Percentiles rank a stretch among this genome's conserved stretches.
Evolutionary conservation across 2,329 filamentous ascomycete species (phyloP).

Genomic region (Monilinia fructicola): DNA sequence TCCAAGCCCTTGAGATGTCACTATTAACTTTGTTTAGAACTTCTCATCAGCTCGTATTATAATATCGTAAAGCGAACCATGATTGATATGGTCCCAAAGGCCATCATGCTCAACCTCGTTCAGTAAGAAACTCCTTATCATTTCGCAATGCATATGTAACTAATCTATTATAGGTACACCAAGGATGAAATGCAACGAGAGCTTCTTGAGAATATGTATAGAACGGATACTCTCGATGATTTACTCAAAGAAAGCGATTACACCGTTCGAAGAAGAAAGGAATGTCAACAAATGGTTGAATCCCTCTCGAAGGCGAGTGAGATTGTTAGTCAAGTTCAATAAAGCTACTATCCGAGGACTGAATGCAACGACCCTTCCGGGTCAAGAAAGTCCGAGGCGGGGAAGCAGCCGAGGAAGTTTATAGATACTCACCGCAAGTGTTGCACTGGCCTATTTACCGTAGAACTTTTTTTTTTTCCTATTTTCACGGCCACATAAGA

Average conservation of each 20-base stretch:
- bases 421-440: conserved; percentile 29
- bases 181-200: conserved; percentile 99
- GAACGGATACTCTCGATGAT: conserved; percentile 84
- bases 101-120: conserved; percentile 96
- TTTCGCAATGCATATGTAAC: background rate
- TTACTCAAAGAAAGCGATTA: conserved; percentile 98
- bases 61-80: conserved; percentile 98
- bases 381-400: conserved; percentile 23
- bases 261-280: conserved; percentile 90
- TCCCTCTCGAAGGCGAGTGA: conserved; percentile 85
- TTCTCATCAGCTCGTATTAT: conserved; percentile 94
- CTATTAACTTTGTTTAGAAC: conserved; percentile 56
- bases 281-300: conserved; percentile 99
- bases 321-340: conserved; percentile 78
- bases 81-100: conserved; percentile 99
- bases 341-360: conserved; percentile 27
- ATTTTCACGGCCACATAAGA: conserved; percentile 34
- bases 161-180: conserved; percentile 62
- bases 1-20: background rate
- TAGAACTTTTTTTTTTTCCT: conserved; percentile 27
- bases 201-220: conserved; percentile 96
- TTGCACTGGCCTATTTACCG: conserved; percentile 27
- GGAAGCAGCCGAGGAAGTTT: conserved; percentile 25
- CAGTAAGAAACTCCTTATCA: conserved; percentile 61
- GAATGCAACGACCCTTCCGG: conserved; percentile 28